Base-by-base conservation (phyloP, 768 basidiomycete species). In the Myochromella boudieri region DNA sequence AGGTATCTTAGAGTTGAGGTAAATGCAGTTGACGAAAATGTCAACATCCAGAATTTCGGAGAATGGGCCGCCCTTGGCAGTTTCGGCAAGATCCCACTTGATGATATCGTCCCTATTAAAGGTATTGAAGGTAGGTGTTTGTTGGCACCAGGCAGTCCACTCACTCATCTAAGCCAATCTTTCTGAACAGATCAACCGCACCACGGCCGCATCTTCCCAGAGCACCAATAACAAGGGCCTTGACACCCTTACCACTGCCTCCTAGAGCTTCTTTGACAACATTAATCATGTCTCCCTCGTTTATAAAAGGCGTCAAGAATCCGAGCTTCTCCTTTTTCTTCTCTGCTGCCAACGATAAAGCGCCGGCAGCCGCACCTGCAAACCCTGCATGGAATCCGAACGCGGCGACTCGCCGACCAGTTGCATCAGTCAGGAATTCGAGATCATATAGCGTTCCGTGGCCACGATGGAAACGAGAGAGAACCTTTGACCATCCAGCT, bases 1-100 rank as follows among this genome's bases (percentile, higher is more conserved):
- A 0, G 92, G 91, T 44, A 95, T 93, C 49, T 75, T 64, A 14
- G 84, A 81, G n/a, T 82, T 84, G 41, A 99, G 85, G 68, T 98
- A 98, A 66, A 99, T 99, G 78, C 97, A 98, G 74, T 99, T 99
- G 77, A 98, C 83, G 61, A 99, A 97, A 59, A 99, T 84, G 70
- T 99, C 95, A 53, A 93, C 95, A 53, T 92, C 91, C 22, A 98
- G 79, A 49, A 99, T 92, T 72, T 98, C 95, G 37, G 80, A 67
- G 75, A 97, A 98, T 0, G 97, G 97, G 2, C 97, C 97, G 24
- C 95, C 95, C 71, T 93, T 95, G 58, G 87, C 88, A 6, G 97
- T 99, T 72, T 99, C 97, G 2, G 76, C 88, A 76, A 99, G 71
- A 67, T 99, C 97, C 97, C 97, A 98, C 77, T 97, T 95, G 69